Evolutionary conservation across 441 rosid species (phyloP), one percentile per base, ranked within the genome.

Genomic region (Biscutella laevigata): DNA sequence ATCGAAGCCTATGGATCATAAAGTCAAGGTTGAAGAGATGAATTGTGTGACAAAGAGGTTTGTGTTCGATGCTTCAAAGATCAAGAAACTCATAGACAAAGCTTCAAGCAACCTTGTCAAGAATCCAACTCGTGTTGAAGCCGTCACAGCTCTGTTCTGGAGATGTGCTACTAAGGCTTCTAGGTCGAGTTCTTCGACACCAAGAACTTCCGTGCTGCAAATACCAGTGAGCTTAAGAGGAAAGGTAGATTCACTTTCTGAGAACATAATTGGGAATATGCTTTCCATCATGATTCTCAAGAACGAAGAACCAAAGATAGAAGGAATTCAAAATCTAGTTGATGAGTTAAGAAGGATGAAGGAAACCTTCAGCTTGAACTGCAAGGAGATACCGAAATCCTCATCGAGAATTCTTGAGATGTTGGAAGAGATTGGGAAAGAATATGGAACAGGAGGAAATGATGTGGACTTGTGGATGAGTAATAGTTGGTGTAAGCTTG

Each of bases 41-140:
- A 57, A 7, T 5, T 58, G 24, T 26, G 58, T 68, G 4, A 34
- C 71, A 20, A 64, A 62, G 42, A 61, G 63, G 34, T 72, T 64
- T 37, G 62, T 64, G 49, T 68, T 72, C 2, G 60, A 68, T 61
- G 52, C 60, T 16, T 37, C 26, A 3, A 54, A 50, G 4, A 57
- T 72, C 0, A 26, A 63, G 29, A 28, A 37, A 28, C 71, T 68
- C 0, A 41, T 12, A 57, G 32, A 20, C n/a, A 68, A 60, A 68
- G 59, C 68, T 25, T 55, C 64, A 56, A 60, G 73, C 40, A 44
- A 24, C 25, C 17, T 36, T 22, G 64, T 72, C 29, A 34, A 61
- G 61, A 41, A 60, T 40, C 71, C 76, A 51, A 39, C 58, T 1
- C 70, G 69, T 22, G 50, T 57, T 4, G 68, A 57, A 68, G 71